Evolutionary conservation across 2,329 filamentous ascomycete species (phyloP), one percentile per base, ranked within the genome.

Genomic region (Capronia epimyces): DNA sequence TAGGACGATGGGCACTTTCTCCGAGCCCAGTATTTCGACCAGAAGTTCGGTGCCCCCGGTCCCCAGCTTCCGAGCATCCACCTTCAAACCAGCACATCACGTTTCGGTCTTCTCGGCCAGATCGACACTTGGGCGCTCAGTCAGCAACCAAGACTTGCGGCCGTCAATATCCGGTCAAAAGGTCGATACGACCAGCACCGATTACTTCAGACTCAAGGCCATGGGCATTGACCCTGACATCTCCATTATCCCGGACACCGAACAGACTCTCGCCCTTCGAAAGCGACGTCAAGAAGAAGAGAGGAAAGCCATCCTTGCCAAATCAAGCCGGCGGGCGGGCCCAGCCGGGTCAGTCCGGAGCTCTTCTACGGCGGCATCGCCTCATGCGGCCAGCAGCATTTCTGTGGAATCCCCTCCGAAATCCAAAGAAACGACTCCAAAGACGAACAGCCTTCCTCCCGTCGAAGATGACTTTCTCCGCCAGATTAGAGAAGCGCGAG

Each of bases 151-250:
- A 27, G 57, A 57, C 20, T 44, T 59, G 32, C 58, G 60, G 44
- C 50, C 56, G 41, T 58, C 59, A 39, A 24, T 49, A 27, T 39
- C 46, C n/a, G 44, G 39, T 22, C 54, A 51, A 27, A 55, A 54
- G 18, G 60, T 69, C 34, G 71, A 74, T 59, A 71, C 69, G 2
- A 77, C 75, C 0, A 67, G 71, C 22, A 72, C 73, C 0, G 72
- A 73, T 44, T 79, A 75, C 62, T 79, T 78, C 65, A 65, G 68
- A 37, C 65, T 78, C 24, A 73, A 74, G 46, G 74, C 75, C 1
- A 63, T 72, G 58, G 76, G 75, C 7, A 63, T 77, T 40, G 69
- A 74, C 50, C 65, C 67, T 10, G 60, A 64, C 22, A 65, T 63
- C 21, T 57, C 60, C 24, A 41, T 62, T 25, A 43, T 63, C 8